phyloP scores from a whole-genome alignment of 2,329 filamentous ascomycete genomes.

The Alternaria brassicicola region DNA sequence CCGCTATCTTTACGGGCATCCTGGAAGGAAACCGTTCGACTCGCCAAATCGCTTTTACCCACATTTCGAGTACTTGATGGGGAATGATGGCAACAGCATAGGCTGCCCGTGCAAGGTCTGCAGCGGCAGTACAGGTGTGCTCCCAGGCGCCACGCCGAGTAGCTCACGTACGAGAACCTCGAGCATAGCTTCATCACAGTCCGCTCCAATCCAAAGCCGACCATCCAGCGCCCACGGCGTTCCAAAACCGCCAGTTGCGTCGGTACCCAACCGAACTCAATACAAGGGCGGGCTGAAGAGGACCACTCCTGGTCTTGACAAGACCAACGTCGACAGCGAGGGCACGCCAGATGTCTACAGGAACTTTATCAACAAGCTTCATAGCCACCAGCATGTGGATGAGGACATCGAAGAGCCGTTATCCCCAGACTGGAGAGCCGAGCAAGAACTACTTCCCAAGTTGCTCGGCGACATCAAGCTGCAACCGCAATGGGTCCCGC shows the following conservation, averaged over 20 bases:
- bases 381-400: constrained; percentile 50
- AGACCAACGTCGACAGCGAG: constrained; percentile 54
- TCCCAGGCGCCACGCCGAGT: constrained; percentile 20
- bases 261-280: not conserved
- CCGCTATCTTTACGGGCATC: constrained; percentile 64
- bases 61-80: constrained; percentile 64
- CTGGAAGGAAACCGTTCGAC: constrained; percentile 56
- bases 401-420: constrained; percentile 55
- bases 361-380: constrained; percentile 56
- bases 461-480: constrained; percentile 52
- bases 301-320: constrained; percentile 26
- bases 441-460: constrained; percentile 52
- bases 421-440: constrained; percentile 64
- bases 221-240: not conserved
- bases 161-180: constrained; percentile 9
- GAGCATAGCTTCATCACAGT: constrained; percentile 10
- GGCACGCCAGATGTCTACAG: constrained; percentile 62
- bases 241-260: too few species aligned
- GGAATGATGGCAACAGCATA: constrained; percentile 48
- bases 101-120: constrained; percentile 61
- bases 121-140: constrained; percentile 24
- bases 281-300: constrained; percentile 29
- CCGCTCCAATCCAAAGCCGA: not conserved
- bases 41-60: constrained; percentile 62
- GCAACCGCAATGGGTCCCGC: constrained; percentile 59